Evolutionary conservation across 345 rosid species (phyloP).

Genomic region (Linum usitatissimum): DNA sequence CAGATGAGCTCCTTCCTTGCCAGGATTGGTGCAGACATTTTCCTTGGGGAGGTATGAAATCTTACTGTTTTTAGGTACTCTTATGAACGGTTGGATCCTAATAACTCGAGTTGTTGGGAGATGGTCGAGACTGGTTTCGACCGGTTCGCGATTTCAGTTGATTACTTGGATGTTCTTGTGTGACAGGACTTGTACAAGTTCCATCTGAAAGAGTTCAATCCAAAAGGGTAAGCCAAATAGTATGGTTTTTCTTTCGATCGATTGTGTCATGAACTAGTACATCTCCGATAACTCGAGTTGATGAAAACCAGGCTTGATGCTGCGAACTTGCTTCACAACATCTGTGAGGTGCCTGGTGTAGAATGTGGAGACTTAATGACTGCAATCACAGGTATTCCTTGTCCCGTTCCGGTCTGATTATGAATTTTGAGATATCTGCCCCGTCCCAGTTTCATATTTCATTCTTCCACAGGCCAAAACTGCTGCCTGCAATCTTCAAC

Average conservation of each 20-base stretch:
- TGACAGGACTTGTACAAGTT: slow-evolving; percentile 28
- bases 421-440: too few species aligned
- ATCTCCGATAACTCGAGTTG: not conserved
- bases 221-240: slow-evolving; percentile 24
- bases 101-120: too few species aligned
- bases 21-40: slow-evolving; percentile 23
- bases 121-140: not conserved
- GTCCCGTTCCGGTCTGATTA: too few species aligned
- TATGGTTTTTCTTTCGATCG: not conserved
- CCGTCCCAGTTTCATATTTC: too few species aligned
- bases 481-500: slow-evolving; percentile 44
- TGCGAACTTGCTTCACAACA: slow-evolving; percentile 19
- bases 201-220: slow-evolving; percentile 34
- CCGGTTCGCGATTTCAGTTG: not conserved
- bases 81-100: too few species aligned
- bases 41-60: slow-evolving; percentile 30
- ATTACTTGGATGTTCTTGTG: slow-evolving; percentile 1
- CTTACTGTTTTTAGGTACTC: too few species aligned
- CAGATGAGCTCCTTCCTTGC: slow-evolving; percentile 33
- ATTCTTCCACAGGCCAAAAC: slow-evolving; percentile 30
- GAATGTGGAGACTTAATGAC: slow-evolving; percentile 38
- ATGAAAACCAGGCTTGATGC: slow-evolving; percentile 25
- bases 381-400: slow-evolving; percentile 33
- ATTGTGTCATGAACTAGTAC: not conserved
- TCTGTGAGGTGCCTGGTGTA: slow-evolving; percentile 28